A percentile compares a stretch with the other conserved stretches of the same genome.
phyloP scores from a whole-genome alignment of 805 yeast genomes.

The Wickerhamiella alocasiicola region DNA sequence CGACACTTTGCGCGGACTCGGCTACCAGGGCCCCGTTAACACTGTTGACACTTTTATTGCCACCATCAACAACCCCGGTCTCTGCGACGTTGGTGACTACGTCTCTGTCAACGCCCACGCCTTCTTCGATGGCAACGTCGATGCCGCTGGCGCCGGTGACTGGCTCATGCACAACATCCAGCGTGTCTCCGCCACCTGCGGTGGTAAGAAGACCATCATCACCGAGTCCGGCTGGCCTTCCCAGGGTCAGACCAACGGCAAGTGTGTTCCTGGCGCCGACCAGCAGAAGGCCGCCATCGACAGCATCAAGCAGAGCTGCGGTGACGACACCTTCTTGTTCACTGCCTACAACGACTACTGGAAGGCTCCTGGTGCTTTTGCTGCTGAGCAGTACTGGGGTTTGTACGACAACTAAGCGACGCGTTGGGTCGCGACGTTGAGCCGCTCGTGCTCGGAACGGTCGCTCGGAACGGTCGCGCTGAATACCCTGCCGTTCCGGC shows the following conservation, averaged over 20 bases:
- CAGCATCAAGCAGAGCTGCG: constrained; percentile 50
- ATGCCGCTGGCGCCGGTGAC: constrained; percentile 70
- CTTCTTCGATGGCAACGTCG: constrained; percentile 78
- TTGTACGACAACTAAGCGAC: no score
- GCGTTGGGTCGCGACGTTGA: no score
- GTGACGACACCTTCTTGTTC: constrained; percentile 62
- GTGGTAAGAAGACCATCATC: constrained; percentile 51
- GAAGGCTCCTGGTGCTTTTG: constrained; percentile 64
- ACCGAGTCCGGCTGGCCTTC: constrained; percentile 98
- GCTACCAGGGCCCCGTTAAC: constrained; percentile 87
- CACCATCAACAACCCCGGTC: constrained; percentile 81
- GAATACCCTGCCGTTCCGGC: no score
- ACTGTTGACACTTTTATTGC: constrained; percentile 95
- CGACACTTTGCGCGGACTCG: constrained; percentile 59
- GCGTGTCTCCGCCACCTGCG: constrained; percentile 80
- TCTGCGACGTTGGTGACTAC: constrained; percentile 82
- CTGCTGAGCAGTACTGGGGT: constrained; percentile 84
- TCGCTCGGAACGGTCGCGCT: no score
- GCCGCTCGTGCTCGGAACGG: no score
- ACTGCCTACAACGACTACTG: constrained; percentile 77
- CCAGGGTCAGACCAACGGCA: constrained; percentile 64
- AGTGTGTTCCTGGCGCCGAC: constrained; percentile 63
- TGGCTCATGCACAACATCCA: constrained; percentile 85
- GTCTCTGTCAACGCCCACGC: constrained; percentile 95
- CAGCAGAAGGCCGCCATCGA: constrained; percentile 68